Conservation (phyloP, 2,329 filamentous ascomycete genomes). For the Colletotrichum tropicale region DNA sequence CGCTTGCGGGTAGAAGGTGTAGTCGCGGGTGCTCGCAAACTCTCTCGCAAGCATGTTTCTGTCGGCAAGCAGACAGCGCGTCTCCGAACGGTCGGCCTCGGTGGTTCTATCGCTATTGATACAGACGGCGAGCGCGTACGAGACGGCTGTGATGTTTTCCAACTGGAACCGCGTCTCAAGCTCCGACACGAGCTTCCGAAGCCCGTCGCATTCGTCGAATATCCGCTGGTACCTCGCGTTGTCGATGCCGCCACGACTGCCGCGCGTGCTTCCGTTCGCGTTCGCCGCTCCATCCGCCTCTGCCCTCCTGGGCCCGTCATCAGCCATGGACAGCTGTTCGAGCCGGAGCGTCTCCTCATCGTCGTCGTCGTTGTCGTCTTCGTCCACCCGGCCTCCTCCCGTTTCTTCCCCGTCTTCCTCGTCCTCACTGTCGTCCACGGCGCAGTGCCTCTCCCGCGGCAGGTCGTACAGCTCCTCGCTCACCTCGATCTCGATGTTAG, state of each 20-base stretch:
- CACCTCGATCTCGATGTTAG: conserved; percentile 6
- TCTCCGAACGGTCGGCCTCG: neutral
- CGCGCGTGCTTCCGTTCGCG: no score
- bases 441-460: neutral
- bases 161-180: neutral
- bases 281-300: neutral
- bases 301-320: neutral
- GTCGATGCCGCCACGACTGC: neutral
- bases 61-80: neutral
- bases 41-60: neutral
- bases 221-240: conserved; percentile 22
- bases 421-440: neutral
- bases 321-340: neutral
- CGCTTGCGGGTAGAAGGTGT: neutral
- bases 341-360: conserved; percentile 1
- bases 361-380: neutral
- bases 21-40: neutral
- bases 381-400: no score
- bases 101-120: neutral
- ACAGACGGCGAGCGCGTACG: neutral
- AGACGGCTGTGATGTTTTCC: neutral
- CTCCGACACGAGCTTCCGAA: neutral
- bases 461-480: neutral
- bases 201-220: conserved; percentile 20
- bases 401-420: neutral